Evolutionary conservation across 139 green algal species (phyloP).

Genomic region (Auxenochlorella pyrenoidosa): DNA sequence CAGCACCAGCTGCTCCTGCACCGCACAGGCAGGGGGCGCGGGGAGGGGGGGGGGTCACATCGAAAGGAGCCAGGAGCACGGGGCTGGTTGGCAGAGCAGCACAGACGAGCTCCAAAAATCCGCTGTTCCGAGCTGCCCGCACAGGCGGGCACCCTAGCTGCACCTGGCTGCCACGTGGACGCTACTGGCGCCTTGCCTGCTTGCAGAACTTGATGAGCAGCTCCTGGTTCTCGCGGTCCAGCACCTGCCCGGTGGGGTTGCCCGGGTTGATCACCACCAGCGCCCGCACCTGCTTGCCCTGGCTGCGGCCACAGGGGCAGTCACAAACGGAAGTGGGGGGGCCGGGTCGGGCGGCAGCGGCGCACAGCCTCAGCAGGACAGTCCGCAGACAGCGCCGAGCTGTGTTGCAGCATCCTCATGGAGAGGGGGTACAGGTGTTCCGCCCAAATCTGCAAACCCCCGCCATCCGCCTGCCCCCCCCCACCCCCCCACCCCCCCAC

Average conservation of each 20-base stretch:
- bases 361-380: background rate
- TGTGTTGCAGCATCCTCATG: too few species aligned
- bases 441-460: too few species aligned
- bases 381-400: background rate
- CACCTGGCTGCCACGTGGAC: too few species aligned
- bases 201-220: constrained; percentile 79
- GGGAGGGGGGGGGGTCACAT: background rate
- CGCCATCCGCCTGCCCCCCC: too few species aligned
- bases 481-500: background rate
- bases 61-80: background rate
- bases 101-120: background rate
- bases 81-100: background rate
- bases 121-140: too few species aligned
- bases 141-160: too few species aligned
- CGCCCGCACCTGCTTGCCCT: constrained; percentile 65
- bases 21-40: background rate
- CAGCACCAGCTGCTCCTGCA: constrained; percentile 80
- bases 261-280: constrained; percentile 97
- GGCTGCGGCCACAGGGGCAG: background rate
- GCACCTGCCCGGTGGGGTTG: constrained; percentile 91
- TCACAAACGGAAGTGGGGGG: background rate
- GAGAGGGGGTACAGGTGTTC: too few species aligned
- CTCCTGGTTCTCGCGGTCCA: constrained; percentile 77
- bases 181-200: constrained; percentile 36
- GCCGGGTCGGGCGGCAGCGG: too few species aligned